Evolutionary conservation across 306 rosid genomes (phyloP).

Genomic region (Castanospermum australe): DNA sequence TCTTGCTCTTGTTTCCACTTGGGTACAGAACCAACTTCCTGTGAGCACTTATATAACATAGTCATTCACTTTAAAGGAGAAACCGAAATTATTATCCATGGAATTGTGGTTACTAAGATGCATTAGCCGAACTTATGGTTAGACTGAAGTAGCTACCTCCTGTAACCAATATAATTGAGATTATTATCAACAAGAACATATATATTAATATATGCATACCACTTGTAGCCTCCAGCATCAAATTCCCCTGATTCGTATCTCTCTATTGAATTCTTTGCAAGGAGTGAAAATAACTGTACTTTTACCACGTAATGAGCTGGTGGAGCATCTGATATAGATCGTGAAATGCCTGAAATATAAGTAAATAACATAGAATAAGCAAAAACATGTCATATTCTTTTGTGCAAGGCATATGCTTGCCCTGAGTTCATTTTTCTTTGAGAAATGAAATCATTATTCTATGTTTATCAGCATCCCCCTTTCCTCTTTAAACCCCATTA

Average conservation of each 20-base stretch:
- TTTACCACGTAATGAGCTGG: constrained; percentile 44
- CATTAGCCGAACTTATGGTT: neutral
- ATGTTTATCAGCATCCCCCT: too few species aligned
- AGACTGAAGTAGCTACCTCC: too few species aligned
- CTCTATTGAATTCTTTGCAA: constrained; percentile 32
- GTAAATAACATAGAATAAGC: neutral
- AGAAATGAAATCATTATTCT: neutral
- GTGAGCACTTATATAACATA: neutral
- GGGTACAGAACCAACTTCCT: constrained; percentile 73
- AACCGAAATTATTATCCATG: neutral
- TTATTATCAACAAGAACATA: neutral
- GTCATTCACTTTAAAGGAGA: neutral
- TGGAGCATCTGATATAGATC: constrained; percentile 35
- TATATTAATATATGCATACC: constrained; percentile 42
- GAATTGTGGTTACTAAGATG: neutral
- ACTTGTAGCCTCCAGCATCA: constrained; percentile 62
- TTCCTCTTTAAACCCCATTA: too few species aligned
- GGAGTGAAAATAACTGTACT: constrained; percentile 37
- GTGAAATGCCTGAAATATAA: constrained; percentile 31
- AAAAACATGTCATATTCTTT: neutral
- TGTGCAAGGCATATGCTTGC: neutral
- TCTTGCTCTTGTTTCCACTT: constrained; percentile 59
- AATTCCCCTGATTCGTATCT: constrained; percentile 46
- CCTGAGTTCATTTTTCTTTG: neutral
- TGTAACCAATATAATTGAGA: neutral